These are phyloP conservation scores for Sporothrix humicola DNA, from an alignment of 2,329 filamentous ascomycete species.

Conservation along the genomic window DNA sequence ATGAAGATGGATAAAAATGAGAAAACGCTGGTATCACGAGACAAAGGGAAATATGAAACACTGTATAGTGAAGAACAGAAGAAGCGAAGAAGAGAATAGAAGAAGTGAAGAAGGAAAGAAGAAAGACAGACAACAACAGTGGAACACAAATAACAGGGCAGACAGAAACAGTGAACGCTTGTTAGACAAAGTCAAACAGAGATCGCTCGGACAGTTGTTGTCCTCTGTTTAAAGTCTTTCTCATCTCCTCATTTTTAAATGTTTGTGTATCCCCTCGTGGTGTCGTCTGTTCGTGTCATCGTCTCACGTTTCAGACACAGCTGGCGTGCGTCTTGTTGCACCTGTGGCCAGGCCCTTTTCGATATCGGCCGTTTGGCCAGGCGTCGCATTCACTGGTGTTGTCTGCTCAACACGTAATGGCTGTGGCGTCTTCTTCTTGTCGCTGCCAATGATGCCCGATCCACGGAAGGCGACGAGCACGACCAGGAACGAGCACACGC, in stretches of 20 bases:
- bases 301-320: slow-evolving; percentile 1
- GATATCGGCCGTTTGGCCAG: neutral
- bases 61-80: neutral
- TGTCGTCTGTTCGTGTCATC: neutral
- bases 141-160: neutral
- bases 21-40: slow-evolving; percentile 20
- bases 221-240: neutral
- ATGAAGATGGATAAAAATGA: neutral
- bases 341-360: slow-evolving; percentile 10
- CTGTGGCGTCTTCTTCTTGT: neutral
- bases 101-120: neutral
- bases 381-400: neutral
- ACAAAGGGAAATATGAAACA: neutral
- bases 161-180: neutral
- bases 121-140: neutral
- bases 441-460: slow-evolving; percentile 57
- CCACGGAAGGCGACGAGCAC: slow-evolving; percentile 57
- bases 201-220: neutral
- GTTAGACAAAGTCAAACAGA: neutral
- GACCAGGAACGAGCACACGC: slow-evolving; percentile 50
- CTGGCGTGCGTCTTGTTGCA: slow-evolving; percentile 1
- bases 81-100: neutral
- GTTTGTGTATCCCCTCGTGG: too few relatives aligned
- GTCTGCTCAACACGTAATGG: neutral
- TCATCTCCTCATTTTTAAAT: neutral